phyloP scores from a whole-genome alignment of 768 basidiomycete species.

The Kwoniella bestiolae region DNA sequence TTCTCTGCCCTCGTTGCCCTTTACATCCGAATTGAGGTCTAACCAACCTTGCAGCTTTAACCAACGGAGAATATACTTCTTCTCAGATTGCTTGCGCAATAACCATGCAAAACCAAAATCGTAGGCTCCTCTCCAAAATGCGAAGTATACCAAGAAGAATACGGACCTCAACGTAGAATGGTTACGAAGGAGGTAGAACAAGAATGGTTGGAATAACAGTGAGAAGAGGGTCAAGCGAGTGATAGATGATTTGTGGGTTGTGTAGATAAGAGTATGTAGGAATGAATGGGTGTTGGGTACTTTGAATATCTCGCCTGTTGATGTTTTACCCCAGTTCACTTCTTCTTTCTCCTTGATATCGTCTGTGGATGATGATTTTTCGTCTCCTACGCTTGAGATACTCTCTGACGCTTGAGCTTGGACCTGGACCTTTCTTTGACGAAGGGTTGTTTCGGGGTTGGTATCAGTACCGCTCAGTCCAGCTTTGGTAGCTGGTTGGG shows the following conservation, averaged over 20 bases:
- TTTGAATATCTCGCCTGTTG: conserved; percentile 69
- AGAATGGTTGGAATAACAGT: conserved; percentile 73
- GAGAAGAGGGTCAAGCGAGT: conserved; percentile 83
- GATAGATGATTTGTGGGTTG: conserved; percentile 63
- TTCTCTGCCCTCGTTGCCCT: conserved; percentile 57
- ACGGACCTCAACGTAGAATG: conserved; percentile 56
- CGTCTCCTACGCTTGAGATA: conserved; percentile 6
- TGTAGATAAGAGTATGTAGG: conserved; percentile 41
- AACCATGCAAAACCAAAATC: conserved; percentile 93
- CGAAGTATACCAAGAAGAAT: conserved; percentile 89
- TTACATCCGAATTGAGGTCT: conserved; percentile 61
- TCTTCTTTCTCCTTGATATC: conserved; percentile 59
- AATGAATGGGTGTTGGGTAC: conserved; percentile 60
- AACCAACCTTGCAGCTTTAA: conserved; percentile 84
- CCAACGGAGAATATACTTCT: conserved; percentile 85
- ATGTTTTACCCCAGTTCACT: conserved; percentile 72
- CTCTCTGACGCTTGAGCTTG: conserved; percentile 11
- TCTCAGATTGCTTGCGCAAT: conserved; percentile 92
- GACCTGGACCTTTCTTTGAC: conserved; percentile 33
- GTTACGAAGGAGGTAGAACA: conserved; percentile 69
- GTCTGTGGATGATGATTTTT: neutral
- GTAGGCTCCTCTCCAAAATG: conserved; percentile 89
- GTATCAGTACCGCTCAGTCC: neutral
- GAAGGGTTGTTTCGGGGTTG: conserved; percentile 14
- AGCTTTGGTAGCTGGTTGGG: conserved; percentile 6